These are phyloP conservation scores for Hymenochaete sp. DNA, from an alignment of 1,284 basidiomycete genomes.

Conservation along the genomic window DNA sequence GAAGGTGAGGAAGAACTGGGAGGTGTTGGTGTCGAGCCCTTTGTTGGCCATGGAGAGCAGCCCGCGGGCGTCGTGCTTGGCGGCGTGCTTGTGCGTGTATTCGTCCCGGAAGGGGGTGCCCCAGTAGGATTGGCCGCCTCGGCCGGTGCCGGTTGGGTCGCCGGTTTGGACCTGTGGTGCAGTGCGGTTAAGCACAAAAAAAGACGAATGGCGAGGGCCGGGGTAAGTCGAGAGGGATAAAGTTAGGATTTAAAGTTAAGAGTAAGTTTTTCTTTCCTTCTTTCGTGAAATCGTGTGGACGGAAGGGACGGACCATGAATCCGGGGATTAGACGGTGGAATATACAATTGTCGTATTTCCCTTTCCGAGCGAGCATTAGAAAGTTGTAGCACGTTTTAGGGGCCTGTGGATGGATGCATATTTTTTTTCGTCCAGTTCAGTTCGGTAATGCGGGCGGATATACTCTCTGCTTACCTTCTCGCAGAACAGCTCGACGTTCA, in stretches of 20 bases:
- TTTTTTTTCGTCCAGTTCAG: too few relatives aligned
- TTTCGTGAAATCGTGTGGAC: not conserved
- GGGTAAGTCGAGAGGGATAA: not conserved
- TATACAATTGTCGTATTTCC: slow-evolving; percentile 82
- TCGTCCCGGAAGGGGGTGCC: slow-evolving; percentile 94
- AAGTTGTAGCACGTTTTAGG: slow-evolving; percentile 99
- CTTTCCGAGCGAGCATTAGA: slow-evolving; percentile 79
- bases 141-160: slow-evolving; percentile 92
- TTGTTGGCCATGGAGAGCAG: slow-evolving; percentile 88
- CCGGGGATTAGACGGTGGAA: slow-evolving; percentile 95
- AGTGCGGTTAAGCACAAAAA: too few relatives aligned
- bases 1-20: slow-evolving; percentile 91
- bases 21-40: slow-evolving; percentile 77
- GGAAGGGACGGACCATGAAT: slow-evolving; percentile 70
- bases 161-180: slow-evolving; percentile 82
- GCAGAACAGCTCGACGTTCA: slow-evolving; percentile 90
- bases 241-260: not conserved
- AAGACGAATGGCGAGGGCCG: too few relatives aligned
- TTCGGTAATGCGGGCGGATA: too few relatives aligned
- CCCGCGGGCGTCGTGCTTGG: slow-evolving; percentile 77
- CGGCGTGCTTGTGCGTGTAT: slow-evolving; percentile 75
- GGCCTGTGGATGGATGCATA: slow-evolving; percentile 49
- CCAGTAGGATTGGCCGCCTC: slow-evolving; percentile 93
- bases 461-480: slow-evolving; percentile 65
- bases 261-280: slow-evolving; percentile 1